A percentile compares a stretch with the other conserved stretches of the same genome.
These are phyloP conservation scores for Toxoplasma gondii DNA, from an alignment of 169 alveolate genomes.

Conservation along the genomic window DNA sequence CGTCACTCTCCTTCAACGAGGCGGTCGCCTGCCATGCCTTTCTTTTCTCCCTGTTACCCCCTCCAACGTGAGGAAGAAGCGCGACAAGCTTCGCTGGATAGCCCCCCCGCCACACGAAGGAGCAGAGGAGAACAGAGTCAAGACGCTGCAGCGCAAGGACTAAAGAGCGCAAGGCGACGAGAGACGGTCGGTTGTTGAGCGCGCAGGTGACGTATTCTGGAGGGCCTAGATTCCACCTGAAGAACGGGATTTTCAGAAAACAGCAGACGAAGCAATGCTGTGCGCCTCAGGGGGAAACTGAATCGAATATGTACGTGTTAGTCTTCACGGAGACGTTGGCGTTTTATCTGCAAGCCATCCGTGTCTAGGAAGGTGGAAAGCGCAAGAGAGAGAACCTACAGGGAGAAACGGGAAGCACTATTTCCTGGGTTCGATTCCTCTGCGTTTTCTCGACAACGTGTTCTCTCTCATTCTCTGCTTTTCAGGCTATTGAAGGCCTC, in stretches of 20 bases:
- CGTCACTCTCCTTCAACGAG: background rate
- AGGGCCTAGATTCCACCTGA: conserved; percentile 26
- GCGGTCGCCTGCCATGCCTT: no score
- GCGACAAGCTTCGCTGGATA: conserved; percentile 13
- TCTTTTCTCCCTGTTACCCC: background rate
- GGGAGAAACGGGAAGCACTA: no score
- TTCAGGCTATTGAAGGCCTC: no score
- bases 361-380: no score
- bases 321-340: background rate
- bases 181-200: background rate
- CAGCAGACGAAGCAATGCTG: background rate
- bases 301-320: no score
- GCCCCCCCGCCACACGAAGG: conserved; percentile 1
- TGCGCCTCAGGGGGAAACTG: no score
- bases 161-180: conserved; percentile 15
- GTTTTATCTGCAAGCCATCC: no score
- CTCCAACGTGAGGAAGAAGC: background rate
- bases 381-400: no score
- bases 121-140: background rate
- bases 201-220: conserved; percentile 26
- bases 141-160: conserved; percentile 35
- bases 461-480: no score
- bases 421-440: no score
- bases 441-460: no score
- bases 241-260: background rate